Percentiles rank a stretch among this genome's conserved stretches.
These are phyloP conservation scores for Didymella pomorum DNA, from an alignment of 2,329 filamentous ascomycete species.

Conservation along the genomic window DNA sequence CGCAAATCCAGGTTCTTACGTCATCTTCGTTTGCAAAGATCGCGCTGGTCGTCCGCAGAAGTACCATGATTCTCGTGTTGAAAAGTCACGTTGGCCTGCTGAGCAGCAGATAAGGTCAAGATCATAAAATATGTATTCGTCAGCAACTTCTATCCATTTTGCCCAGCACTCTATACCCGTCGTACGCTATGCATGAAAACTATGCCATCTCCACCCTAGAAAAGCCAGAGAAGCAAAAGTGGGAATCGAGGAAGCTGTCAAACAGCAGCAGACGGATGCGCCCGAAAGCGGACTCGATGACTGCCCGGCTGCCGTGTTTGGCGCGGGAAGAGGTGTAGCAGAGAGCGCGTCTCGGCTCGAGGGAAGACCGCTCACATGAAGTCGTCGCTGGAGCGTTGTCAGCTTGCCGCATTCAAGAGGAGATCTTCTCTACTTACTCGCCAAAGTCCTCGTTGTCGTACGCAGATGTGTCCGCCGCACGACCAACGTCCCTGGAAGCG, in stretches of 20 bases:
- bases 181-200: conserved; percentile 24
- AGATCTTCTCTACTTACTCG: conserved; percentile 70
- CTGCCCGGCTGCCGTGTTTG: conserved; percentile 21
- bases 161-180: not conserved
- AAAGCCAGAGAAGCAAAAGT: conserved; percentile 16
- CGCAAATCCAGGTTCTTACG: not conserved
- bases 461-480: conserved; percentile 71
- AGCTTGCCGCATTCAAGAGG: conserved; percentile 15
- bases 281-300: conserved; percentile 10
- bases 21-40: not conserved
- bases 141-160: conserved; percentile 12
- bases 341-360: conserved; percentile 8
- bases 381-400: conserved; percentile 44
- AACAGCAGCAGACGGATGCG: conserved; percentile 1
- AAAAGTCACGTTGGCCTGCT: not conserved
- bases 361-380: conserved; percentile 46
- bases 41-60: not conserved
- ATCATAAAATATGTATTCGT: conserved; percentile 5
- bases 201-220: conserved; percentile 17
- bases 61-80: not conserved
- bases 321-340: conserved; percentile 19
- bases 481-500: conserved; percentile 65
- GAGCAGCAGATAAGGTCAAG: not conserved
- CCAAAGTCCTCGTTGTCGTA: conserved; percentile 88
- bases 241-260: conserved; percentile 9